Percentiles rank a stretch among this genome's conserved stretches.
These are phyloP conservation scores for Aureobasidium sp. DNA, from an alignment of 2,329 filamentous ascomycete species.

Conservation along the genomic window DNA sequence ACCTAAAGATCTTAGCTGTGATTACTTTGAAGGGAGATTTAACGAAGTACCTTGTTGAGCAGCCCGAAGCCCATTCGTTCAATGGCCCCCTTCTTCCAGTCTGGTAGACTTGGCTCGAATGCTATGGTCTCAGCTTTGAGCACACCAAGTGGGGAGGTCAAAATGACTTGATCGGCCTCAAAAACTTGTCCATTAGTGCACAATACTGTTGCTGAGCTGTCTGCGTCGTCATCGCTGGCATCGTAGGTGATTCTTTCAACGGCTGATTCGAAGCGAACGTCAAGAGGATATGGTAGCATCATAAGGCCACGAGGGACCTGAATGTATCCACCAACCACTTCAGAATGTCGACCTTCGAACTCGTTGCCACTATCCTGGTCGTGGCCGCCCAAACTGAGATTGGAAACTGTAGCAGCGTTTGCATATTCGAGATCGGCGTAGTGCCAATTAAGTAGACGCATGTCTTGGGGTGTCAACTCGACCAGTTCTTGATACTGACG, in stretches of 20 bases:
- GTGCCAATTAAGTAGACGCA: slow-evolving; percentile 93
- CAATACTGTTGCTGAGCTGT: slow-evolving; percentile 52
- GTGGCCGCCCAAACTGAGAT: slow-evolving; percentile 84
- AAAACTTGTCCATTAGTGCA: slow-evolving; percentile 71
- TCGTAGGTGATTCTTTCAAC: slow-evolving; percentile 68
- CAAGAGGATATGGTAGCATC: slow-evolving; percentile 66
- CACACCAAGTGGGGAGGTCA: slow-evolving; percentile 84
- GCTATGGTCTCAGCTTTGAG: slow-evolving; percentile 72
- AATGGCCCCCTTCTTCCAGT: slow-evolving; percentile 77
- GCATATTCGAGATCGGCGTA: slow-evolving; percentile 97
- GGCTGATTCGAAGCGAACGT: slow-evolving; percentile 65
- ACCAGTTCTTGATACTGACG: slow-evolving; percentile 78
- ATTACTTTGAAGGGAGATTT: not conserved
- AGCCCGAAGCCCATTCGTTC: slow-evolving; percentile 83
- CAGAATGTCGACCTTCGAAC: slow-evolving; percentile 89
- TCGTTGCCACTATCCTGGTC: slow-evolving; percentile 97
- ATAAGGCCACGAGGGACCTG: slow-evolving; percentile 83
- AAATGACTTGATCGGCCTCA: slow-evolving; percentile 83
- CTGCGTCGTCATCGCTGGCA: slow-evolving; percentile 32
- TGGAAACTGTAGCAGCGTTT: slow-evolving; percentile 81
- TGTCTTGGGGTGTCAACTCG: slow-evolving; percentile 76
- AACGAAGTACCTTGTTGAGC: slow-evolving; percentile 91
- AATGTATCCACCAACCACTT: slow-evolving; percentile 90
- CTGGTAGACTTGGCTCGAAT: slow-evolving; percentile 87
- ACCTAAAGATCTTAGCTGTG: slow-evolving; percentile 38